phyloP scores from a whole-genome alignment of 495 filamentous ascomycete species.

The Rusavskia elegans region DNA sequence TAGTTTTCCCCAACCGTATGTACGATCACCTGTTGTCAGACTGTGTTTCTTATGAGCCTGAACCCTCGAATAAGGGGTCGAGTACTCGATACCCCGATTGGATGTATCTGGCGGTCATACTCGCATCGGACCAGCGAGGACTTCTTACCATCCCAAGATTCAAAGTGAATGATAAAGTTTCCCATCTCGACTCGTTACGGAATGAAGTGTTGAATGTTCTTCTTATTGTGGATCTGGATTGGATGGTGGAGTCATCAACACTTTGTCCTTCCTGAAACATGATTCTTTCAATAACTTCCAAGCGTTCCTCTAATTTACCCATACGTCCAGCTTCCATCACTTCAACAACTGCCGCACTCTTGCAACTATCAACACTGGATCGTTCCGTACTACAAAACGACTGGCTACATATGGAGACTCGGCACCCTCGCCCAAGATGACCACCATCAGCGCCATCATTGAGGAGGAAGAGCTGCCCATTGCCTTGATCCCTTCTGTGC shows the following conservation, averaged over 20 bases:
- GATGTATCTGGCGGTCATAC: too few species aligned
- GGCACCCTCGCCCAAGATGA: not conserved
- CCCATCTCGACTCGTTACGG: too few species aligned
- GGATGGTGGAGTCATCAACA: too few species aligned
- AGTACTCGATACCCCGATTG: too few species aligned
- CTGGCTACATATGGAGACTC: not conserved
- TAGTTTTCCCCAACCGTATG: not conserved
- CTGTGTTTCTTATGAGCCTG: not conserved
- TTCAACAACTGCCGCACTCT: not conserved
- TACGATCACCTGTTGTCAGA: not conserved
- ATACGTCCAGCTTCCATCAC: not conserved
- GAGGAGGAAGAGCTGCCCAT: conserved; percentile 6
- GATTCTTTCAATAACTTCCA: not conserved
- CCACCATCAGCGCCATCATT: not conserved
- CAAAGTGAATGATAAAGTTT: too few species aligned
- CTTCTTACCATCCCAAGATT: too few species aligned
- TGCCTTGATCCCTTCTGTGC: conserved; percentile 1
- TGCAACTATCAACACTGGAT: not conserved
- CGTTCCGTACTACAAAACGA: not conserved
- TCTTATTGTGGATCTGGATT: too few species aligned
- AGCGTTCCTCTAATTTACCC: not conserved
- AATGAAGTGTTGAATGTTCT: too few species aligned
- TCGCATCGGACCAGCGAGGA: too few species aligned
- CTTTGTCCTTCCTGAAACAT: not conserved
- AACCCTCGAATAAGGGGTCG: not conserved